A percentile compares a stretch with the other conserved stretches of the same genome.
Conservation (phyloP, 1,139 yeast species). For the Taiozyma sp. region DNA sequence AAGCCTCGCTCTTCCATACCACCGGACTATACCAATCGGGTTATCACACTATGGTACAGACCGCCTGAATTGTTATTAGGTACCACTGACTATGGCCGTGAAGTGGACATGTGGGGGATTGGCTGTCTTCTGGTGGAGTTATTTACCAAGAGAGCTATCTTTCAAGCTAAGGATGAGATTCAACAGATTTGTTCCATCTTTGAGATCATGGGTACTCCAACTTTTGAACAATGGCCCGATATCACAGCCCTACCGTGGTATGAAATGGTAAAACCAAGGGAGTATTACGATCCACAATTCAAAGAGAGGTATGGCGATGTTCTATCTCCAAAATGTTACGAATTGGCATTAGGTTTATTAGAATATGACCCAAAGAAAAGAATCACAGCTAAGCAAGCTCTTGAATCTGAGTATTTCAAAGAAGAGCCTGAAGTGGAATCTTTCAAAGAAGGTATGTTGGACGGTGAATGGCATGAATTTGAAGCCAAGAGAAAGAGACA, state of each 20-base stretch:
- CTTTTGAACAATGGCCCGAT: constrained; percentile 70
- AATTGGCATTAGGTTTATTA: constrained; percentile 60
- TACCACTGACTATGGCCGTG: constrained; percentile 83
- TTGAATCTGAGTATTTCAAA: constrained; percentile 63
- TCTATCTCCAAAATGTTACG: constrained; percentile 52
- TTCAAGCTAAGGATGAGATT: constrained; percentile 87
- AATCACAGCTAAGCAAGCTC: constrained; percentile 56
- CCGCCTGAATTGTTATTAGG: constrained; percentile 94
- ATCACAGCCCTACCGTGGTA: constrained; percentile 85
- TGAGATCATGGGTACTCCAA: constrained; percentile 85
- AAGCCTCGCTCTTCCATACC: constrained; percentile 45
- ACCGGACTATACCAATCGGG: constrained; percentile 87
- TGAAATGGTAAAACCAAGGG: constrained; percentile 66
- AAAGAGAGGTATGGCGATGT: constrained; percentile 37
- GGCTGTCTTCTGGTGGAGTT: constrained; percentile 88
- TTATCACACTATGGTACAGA: constrained; percentile 93
- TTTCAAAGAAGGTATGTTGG: constrained; percentile 43
- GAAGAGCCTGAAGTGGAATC: constrained; percentile 66
- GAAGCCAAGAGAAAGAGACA: constrained; percentile 86
- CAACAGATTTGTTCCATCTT: constrained; percentile 77
- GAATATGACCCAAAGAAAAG: constrained; percentile 66
- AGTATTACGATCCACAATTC: constrained; percentile 42
- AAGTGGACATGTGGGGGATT: constrained; percentile 96
- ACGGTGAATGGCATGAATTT: constrained; percentile 92
- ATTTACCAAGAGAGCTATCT: constrained; percentile 69